Percentiles rank a stretch among this genome's conserved stretches.
Conservation (phyloP, 768 basidiomycete species). For the Tricholoma terreum region DNA sequence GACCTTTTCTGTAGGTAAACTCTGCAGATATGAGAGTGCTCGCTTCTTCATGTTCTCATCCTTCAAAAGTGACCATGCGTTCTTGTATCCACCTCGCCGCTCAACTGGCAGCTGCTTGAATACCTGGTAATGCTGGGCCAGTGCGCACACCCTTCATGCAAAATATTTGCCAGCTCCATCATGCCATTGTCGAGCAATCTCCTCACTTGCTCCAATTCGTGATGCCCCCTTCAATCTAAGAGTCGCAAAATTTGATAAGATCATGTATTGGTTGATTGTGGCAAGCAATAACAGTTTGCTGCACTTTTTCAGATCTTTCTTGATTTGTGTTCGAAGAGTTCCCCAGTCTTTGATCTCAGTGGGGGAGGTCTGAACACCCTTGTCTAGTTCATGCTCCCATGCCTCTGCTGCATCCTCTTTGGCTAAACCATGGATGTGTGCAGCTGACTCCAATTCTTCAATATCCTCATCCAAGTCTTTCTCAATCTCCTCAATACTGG, state of each 20-base stretch:
- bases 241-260: slow-evolving; percentile 23
- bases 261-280: slow-evolving; percentile 18
- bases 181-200: slow-evolving; percentile 29
- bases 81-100: slow-evolving; percentile 20
- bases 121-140: slow-evolving; percentile 35
- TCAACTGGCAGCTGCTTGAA: slow-evolving; percentile 32
- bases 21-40: slow-evolving; percentile 18
- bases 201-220: slow-evolving; percentile 18
- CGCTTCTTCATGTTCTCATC: slow-evolving; percentile 20
- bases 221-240: slow-evolving; percentile 19
- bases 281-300: slow-evolving; percentile 13
- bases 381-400: slow-evolving; percentile 20
- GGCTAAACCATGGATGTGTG: neutral
- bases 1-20: slow-evolving; percentile 24
- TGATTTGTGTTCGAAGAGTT: slow-evolving; percentile 16
- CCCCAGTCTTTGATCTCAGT: slow-evolving; percentile 12
- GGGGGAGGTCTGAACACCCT: neutral
- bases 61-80: slow-evolving; percentile 13
- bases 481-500: neutral
- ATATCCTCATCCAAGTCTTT: neutral
- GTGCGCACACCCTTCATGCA: slow-evolving; percentile 23
- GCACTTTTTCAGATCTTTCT: slow-evolving; percentile 15
- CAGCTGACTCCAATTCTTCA: neutral
- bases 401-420: neutral
- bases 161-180: slow-evolving; percentile 21